Percentiles rank a stretch among this genome's conserved stretches.
Evolutionary conservation across 139 green algal species (phyloP).

Genomic region (Tetraselmis chui): DNA sequence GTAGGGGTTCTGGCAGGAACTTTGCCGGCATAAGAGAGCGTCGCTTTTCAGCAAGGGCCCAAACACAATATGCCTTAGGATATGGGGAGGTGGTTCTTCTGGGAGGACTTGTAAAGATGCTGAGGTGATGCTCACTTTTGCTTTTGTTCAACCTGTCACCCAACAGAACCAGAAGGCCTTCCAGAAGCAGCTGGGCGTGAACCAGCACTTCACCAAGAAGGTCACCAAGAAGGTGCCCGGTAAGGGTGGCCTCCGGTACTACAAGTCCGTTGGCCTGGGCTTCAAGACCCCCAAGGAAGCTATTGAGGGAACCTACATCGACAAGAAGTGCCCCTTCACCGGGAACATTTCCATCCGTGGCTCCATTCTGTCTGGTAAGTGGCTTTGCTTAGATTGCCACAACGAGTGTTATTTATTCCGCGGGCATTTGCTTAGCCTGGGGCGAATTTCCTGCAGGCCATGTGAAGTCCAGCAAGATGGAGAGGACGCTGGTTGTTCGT

Average conservation of each 20-base stretch:
- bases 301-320: constrained; percentile 97
- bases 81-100: too few species aligned
- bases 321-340: constrained; percentile 99
- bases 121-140: too few species aligned
- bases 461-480: constrained; percentile 97
- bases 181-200: constrained; percentile 91
- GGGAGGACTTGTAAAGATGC: too few species aligned
- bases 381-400: too few species aligned
- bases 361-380: constrained; percentile 83
- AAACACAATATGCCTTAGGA: too few species aligned
- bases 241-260: constrained; percentile 83
- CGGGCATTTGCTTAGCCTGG: background rate
- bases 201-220: constrained; percentile 56
- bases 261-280: constrained; percentile 92
- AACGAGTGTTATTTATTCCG: background rate
- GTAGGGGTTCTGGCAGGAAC: too few species aligned
- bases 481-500: constrained; percentile 91
- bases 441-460: constrained; percentile 35
- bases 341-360: constrained; percentile 95
- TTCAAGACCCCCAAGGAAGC: constrained; percentile 98
- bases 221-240: constrained; percentile 70
- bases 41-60: too few species aligned
- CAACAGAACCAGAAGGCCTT: constrained; percentile 83
- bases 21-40: too few species aligned
- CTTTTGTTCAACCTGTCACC: background rate